Evolutionary conservation across 805 yeast genomes (phyloP), one percentile per base, ranked within the genome.

Genomic region (Pichia kluyveri): DNA sequence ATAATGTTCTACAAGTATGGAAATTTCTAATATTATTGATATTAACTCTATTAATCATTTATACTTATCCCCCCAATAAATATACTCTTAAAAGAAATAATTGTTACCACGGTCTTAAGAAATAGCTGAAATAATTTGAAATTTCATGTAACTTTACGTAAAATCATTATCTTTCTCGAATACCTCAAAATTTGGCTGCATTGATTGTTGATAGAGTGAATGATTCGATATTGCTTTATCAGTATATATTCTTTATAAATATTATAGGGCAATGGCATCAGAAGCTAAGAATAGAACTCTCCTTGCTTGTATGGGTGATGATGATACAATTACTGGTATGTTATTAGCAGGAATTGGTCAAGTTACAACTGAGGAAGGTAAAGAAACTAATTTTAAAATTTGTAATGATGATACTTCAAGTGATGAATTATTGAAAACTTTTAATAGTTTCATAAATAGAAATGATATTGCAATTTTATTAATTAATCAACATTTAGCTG

Each of bases 251-350:
- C 37, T 34, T 34, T 34, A 10, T 34, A 10, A 7, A 3, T 8
- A 34, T 15, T 15, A 10, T 30, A 17, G 2, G 14, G 32, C 31
- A 45, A 44, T 47, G 50, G 19, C 50, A 40, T 40, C 47, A 6
- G 45, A 49, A 37, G 38, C 57, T 43, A 60, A 59, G 45, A 86
- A 89, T 62, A 82, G 99, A 60, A 77, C 84, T 38, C 74, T 90
- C 56, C 72, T 93, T 50, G 98, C 97, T 12, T 95, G 90, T 38
- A 88, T 93, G 60, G 99, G 97, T 17, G 99, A 93, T 61, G 99
- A 93, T 69, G 98, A 93, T 62, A 85, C 98, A 23, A 90, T 93
- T 51, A 93, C 99, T 2, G 99, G 99, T 4, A 78, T 93, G 74
- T 73, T 93, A 36, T 75, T 93, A 50, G 99, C 99, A 1, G 99